phyloP scores from a whole-genome alignment of 306 rosid genomes.

The Vicia sativa region DNA sequence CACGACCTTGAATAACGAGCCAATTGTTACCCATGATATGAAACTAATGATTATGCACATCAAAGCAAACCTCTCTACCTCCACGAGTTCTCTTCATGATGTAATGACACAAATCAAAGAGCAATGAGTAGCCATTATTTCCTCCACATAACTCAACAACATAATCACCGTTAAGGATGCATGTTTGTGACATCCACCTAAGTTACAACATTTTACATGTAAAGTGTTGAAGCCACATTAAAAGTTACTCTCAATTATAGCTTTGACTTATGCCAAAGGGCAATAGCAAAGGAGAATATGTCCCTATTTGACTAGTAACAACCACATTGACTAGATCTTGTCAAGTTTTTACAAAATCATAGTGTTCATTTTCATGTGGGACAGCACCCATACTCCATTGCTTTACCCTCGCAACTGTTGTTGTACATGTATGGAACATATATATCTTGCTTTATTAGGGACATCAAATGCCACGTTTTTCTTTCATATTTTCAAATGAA shows the following conservation, averaged over 20 bases:
- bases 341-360: constrained; percentile 23
- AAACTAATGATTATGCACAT: constrained; percentile 30
- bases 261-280: constrained; percentile 36
- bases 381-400: constrained; percentile 21
- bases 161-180: constrained; percentile 23
- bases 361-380: constrained; percentile 22
- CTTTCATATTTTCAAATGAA: neutral
- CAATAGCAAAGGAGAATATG: constrained; percentile 17
- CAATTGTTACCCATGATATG: constrained; percentile 33
- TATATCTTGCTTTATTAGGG: constrained; percentile 24
- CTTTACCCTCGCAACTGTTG: constrained; percentile 23
- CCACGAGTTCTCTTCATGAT: constrained; percentile 6
- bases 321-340: constrained; percentile 18
- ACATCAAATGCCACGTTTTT: constrained; percentile 2
- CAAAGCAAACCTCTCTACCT: constrained; percentile 21
- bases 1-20: constrained; percentile 17
- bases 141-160: constrained; percentile 6
- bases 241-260: constrained; percentile 37
- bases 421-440: neutral
- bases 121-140: constrained; percentile 44
- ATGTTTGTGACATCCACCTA: constrained; percentile 44
- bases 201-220: constrained; percentile 30
- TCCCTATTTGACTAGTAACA: constrained; percentile 19
- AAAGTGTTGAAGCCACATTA: constrained; percentile 15
- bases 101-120: too few species aligned